Evolutionary conservation across 768 basidiomycete species (phyloP), one percentile per base, ranked within the genome.

Genomic region (Suillus subluteus): DNA sequence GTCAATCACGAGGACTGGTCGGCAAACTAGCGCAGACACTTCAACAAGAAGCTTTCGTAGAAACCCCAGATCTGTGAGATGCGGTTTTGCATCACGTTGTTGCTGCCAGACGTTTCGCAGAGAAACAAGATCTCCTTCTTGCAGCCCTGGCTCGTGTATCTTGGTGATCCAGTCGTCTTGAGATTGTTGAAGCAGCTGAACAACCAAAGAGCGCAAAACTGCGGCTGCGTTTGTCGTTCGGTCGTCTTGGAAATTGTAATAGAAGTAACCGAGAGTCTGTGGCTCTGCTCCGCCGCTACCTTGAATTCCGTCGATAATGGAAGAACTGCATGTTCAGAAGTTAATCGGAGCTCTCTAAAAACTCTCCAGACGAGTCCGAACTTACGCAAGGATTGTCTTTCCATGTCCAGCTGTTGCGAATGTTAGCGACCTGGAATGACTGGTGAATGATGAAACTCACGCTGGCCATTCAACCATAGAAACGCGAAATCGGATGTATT

Each of bases 201-300:
- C 64, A 13, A 72, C 58, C 0, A 74, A 9, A 5, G 73, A 72
- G 13, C 71, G 67, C 58, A 73, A 55, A 26, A 69, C 61, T 43
- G 72, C 65, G 9, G 48, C 16, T 2, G 65, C 48, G 30, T 18
- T 63, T 32, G 46, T 72, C 3, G 64, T 61, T 9, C 54, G 64
- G 23, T 67, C 64, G 13, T 41, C 40, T 41, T 13, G 40, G 6
- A 41, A 41, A 15, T 73, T 65, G 2, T 69, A 73, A 6, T 74
- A 73, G 26, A 74, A 70, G 32, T 59, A 67, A 38, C 2, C 38
- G 38, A 38, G 38, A 9, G 38, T 38, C 38, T 11, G 12, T 38
- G 11, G 35, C 35, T 37, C 38, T 38, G 38, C 38, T 38, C 12
- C 11, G 12, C 12, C 38, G 38, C 38, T 38, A 38, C 7, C 7